phyloP scores from a whole-genome alignment of 2,329 filamentous ascomycete species.

The Curvularia sp. region DNA sequence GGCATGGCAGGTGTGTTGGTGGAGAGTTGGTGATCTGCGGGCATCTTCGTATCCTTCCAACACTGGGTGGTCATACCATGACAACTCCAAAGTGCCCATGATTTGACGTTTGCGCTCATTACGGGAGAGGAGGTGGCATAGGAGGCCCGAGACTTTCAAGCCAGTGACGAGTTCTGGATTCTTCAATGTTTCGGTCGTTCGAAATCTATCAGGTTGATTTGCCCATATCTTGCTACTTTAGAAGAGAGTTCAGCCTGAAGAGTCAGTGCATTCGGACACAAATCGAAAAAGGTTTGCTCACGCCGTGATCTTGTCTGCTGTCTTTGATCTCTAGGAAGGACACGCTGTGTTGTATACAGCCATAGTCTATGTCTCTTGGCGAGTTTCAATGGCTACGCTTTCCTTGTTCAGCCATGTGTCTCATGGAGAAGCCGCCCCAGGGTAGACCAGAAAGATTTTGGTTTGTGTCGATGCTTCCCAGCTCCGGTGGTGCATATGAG shows the following conservation, averaged over 20 bases:
- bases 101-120: conserved; percentile 5
- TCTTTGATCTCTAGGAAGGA: conserved; percentile 30
- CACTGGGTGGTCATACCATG: conserved; percentile 5
- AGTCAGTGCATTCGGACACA: conserved; percentile 31
- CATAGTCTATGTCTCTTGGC: conserved; percentile 50
- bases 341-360: conserved; percentile 46
- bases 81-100: conserved; percentile 1
- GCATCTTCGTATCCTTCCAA: conserved; percentile 3
- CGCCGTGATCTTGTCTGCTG: conserved; percentile 47
- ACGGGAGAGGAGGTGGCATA: background rate
- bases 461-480: conserved; percentile 61
- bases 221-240: background rate
- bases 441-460: conserved; percentile 70
- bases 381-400: conserved; percentile 55
- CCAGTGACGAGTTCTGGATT: background rate
- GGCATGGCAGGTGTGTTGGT: conserved; percentile 5
- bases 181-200: background rate
- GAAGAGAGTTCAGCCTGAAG: conserved; percentile 45
- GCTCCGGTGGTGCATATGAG: conserved; percentile 67
- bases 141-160: background rate
- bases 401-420: conserved; percentile 56
- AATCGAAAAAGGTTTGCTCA: conserved; percentile 35
- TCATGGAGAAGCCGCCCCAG: conserved; percentile 69
- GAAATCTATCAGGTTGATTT: background rate
- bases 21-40: conserved; percentile 12